Evolutionary conservation across 345 rosid species (phyloP).

Genomic region (Citrus trifoliata): DNA sequence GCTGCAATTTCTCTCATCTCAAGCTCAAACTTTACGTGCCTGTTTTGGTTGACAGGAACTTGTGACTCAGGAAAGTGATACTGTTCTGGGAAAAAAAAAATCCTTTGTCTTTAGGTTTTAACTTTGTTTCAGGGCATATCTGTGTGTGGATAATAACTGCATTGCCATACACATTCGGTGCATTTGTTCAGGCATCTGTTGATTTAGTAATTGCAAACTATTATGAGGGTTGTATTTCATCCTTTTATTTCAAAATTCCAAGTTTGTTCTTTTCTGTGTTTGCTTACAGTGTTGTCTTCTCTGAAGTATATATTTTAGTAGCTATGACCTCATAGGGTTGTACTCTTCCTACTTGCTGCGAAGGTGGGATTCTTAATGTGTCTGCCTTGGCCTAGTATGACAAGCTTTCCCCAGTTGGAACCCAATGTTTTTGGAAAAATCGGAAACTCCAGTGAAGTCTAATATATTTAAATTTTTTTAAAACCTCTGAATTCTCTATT

Average conservation of each 20-base stretch:
- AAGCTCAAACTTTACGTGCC: constrained; percentile 20
- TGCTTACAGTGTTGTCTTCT: background rate
- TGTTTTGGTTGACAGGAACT: constrained; percentile 17
- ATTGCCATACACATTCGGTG: background rate
- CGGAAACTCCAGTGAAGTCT: background rate
- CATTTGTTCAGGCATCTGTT: background rate
- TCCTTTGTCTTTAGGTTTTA: background rate
- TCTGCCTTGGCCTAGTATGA: background rate
- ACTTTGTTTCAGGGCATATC: background rate
- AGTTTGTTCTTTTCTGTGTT: background rate
- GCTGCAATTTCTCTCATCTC: constrained; percentile 30
- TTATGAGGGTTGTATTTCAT: background rate
- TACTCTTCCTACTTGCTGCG: background rate
- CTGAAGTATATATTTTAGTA: background rate
- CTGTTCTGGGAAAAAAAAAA: background rate
- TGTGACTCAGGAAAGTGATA: constrained; percentile 11
- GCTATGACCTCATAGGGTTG: background rate
- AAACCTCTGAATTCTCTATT: background rate
- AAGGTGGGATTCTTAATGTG: background rate
- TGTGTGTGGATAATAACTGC: background rate
- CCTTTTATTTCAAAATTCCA: constrained; percentile 1
- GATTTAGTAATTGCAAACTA: background rate
- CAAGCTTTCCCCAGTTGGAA: background rate
- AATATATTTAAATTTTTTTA: background rate
- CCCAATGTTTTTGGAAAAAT: background rate